A percentile compares a stretch with the other conserved stretches of the same genome.
phyloP scores from a whole-genome alignment of 1,139 yeast species.

The Scheffersomyces stambukii region DNA sequence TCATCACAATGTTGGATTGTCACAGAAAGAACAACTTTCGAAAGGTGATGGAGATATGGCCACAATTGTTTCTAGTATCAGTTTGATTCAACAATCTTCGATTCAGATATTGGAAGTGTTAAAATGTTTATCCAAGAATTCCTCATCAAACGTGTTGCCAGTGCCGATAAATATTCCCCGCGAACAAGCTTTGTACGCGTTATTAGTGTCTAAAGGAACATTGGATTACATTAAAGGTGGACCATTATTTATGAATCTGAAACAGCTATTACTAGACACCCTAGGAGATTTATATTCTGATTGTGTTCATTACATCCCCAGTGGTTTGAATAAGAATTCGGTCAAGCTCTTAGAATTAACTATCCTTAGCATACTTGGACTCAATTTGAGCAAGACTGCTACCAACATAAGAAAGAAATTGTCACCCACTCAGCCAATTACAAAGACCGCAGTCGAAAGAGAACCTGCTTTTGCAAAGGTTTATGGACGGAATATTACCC shows the following conservation, averaged over 20 bases:
- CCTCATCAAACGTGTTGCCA: conserved; percentile 45
- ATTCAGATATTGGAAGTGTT: conserved; percentile 60
- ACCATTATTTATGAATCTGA: conserved; percentile 67
- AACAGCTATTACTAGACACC: conserved; percentile 47
- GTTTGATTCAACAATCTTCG: conserved; percentile 74
- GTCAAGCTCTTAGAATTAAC: conserved; percentile 55
- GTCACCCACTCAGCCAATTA: conserved; percentile 18
- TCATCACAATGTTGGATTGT: conserved; percentile 43
- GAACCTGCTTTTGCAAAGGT: conserved; percentile 9
- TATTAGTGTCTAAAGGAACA: conserved; percentile 74
- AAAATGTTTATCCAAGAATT: conserved; percentile 42
- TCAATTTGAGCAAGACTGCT: conserved; percentile 19
- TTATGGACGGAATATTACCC: neutral
- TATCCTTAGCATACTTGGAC: conserved; percentile 47
- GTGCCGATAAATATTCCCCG: conserved; percentile 71
- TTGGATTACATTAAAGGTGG: conserved; percentile 85
- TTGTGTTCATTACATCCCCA: conserved; percentile 51
- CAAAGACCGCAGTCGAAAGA: conserved; percentile 22
- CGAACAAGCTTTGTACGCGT: conserved; percentile 61
- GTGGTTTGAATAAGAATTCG: conserved; percentile 56
- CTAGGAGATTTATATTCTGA: conserved; percentile 48
- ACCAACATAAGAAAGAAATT: conserved; percentile 15
- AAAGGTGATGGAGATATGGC: conserved; percentile 25
- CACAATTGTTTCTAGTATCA: conserved; percentile 35
- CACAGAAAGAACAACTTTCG: conserved; percentile 33